Base-by-base conservation (phyloP, 2,329 filamentous ascomycete species). In the Colletotrichum sp. region DNA sequence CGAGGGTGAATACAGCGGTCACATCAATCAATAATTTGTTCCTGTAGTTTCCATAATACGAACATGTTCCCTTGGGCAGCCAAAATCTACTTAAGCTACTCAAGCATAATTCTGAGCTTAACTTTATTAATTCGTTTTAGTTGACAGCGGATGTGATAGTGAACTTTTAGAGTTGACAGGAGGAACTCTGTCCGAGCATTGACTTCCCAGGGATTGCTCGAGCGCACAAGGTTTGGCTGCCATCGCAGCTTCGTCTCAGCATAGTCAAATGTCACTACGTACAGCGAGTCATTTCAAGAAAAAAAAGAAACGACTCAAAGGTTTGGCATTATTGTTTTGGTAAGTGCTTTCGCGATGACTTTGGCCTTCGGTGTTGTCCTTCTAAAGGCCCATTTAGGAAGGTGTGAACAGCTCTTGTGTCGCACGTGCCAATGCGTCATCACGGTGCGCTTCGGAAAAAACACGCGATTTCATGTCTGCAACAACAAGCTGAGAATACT, bases 291-390 rank as follows among this genome's bases (percentile, higher is more conserved):
- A 52, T 60, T 52, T 6, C 15, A n/a, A n/a, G 30, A 6, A 30
- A 6, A 4, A n/a, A 12, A 3, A 3, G 13, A 61, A 8, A 8
- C 6, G 38, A 7, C 18, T 7, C 0, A 18, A n/a, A 43, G 0
- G 18, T 21, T 16, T 8, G 2, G 28, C 26, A 15, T 1, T 10
- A 10, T 15, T 0, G 9, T 52, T 48, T 21, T 48, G n/a, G 13
- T 21, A 21, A 7, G 0, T 52, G n/a, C 43, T 52, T 52, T 52
- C 12, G n/a, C 12, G n/a, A 52, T 24, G n/a, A 21, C 10, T 52
- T 21, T 21, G 43, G n/a, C 43, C 43, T 7, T 5, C 43, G 43
- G 43, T 52, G 43, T 13, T 52, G 10, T 52, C n/a, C 43, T 52
- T 52, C 10, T 21, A 21, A 48, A 52, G 12, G 43, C 66, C 34